Percentiles rank a stretch among this genome's conserved stretches.
Evolutionary conservation across 2,329 filamentous ascomycete species (phyloP).

Genomic region (Paecilomyces niveus): DNA sequence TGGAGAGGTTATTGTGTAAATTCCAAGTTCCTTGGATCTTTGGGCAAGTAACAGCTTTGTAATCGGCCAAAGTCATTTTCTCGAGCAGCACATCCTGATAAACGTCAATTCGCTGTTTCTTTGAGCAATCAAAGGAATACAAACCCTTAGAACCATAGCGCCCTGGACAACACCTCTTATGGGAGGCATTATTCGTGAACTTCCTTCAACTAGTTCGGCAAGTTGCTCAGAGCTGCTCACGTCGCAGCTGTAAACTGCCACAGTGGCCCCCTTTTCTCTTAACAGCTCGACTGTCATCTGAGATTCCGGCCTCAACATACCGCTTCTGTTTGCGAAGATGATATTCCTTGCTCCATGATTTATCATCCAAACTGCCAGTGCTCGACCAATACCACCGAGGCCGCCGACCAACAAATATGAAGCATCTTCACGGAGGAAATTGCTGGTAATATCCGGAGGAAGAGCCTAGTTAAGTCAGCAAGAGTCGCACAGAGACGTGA

Average conservation of each 20-base stretch:
- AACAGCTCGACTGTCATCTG: background rate
- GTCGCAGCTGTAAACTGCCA: background rate
- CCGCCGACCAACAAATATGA: constrained; percentile 40
- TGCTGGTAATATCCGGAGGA: background rate
- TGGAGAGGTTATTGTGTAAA: background rate
- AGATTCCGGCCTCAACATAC: constrained; percentile 6
- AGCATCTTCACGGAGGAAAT: constrained; percentile 7
- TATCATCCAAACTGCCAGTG: constrained; percentile 20
- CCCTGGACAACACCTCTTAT: constrained; percentile 8
- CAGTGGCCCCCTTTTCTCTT: background rate
- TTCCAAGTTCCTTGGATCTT: constrained; percentile 3
- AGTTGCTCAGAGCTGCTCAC: background rate
- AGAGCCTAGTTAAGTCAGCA: background rate
- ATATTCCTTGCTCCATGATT: constrained; percentile 21
- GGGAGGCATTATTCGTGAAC: constrained; percentile 1
- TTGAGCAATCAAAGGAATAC: background rate
- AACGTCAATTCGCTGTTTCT: constrained; percentile 2
- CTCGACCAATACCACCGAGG: constrained; percentile 24
- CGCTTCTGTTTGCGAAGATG: constrained; percentile 21
- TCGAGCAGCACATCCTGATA: background rate
- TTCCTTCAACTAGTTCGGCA: background rate
- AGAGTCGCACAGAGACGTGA: too few species aligned
- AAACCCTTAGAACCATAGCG: constrained; percentile 8
- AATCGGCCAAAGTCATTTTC: background rate
- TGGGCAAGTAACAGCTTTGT: background rate